Conservation (phyloP, 345 rosid genomes). For the Microthlaspi erraticum region DNA sequence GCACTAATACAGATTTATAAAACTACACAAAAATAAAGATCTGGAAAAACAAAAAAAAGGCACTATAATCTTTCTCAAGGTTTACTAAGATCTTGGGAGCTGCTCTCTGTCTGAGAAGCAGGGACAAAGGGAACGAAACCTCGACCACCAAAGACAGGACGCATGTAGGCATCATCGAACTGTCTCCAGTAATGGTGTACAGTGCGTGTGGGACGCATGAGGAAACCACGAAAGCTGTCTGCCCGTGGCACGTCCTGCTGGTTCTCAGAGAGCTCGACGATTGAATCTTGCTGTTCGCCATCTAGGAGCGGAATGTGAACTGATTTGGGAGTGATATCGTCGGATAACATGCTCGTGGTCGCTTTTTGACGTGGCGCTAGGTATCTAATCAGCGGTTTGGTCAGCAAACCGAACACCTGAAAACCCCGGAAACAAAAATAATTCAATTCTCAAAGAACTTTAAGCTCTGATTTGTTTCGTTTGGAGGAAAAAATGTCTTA, state of each 20-base stretch:
- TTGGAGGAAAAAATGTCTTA: slow-evolving; percentile 43
- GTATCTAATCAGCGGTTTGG: slow-evolving; percentile 69
- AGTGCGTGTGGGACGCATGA: slow-evolving; percentile 55
- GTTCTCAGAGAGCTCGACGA: slow-evolving; percentile 35
- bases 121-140: slow-evolving; percentile 54
- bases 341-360: slow-evolving; percentile 37
- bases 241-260: slow-evolving; percentile 45
- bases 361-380: slow-evolving; percentile 42
- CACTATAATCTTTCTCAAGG: slow-evolving; percentile 25
- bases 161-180: slow-evolving; percentile 72
- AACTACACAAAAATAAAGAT: slow-evolving; percentile 25
- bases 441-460: too few relatives aligned
- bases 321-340: slow-evolving; percentile 47
- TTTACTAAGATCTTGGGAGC: slow-evolving; percentile 42
- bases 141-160: slow-evolving; percentile 83
- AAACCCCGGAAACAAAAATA: slow-evolving; percentile 31
- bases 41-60: slow-evolving; percentile 17
- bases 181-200: slow-evolving; percentile 76
- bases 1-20: not conserved
- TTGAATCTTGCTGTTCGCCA: slow-evolving; percentile 51
- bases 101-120: slow-evolving; percentile 52
- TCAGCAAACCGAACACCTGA: slow-evolving; percentile 77
- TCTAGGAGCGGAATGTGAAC: slow-evolving; percentile 53
- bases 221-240: slow-evolving; percentile 62
- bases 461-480: too few relatives aligned